These are phyloP conservation scores for Heteromeles arbutifolia DNA, from an alignment of 306 rosid species.

Conservation along the genomic window DNA sequence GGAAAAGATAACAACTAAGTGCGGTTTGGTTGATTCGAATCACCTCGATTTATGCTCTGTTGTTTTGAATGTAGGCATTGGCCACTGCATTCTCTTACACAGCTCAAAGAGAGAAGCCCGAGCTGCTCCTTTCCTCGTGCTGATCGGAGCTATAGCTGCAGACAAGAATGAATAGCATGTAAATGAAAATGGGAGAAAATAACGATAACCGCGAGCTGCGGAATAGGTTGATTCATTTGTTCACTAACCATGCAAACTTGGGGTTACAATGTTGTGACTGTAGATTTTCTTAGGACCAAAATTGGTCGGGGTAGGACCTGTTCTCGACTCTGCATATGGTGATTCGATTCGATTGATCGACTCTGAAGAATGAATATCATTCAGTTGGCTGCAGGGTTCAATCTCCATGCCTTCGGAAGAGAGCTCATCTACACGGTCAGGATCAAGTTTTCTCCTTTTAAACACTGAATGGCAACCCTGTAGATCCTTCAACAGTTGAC, in stretches of 20 bases:
- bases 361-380: conserved; percentile 19
- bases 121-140: conserved; percentile 75
- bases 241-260: conserved; percentile 28
- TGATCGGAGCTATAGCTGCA: conserved; percentile 43
- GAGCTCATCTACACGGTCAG: conserved; percentile 8
- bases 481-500: conserved; percentile 50
- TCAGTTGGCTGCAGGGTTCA: conserved; percentile 4
- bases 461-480: conserved; percentile 33
- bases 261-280: conserved; percentile 21
- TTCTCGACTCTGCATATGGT: conserved; percentile 13
- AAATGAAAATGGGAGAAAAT: no score
- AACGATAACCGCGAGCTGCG: no score
- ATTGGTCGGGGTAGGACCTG: conserved; percentile 2
- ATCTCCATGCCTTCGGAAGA: conserved; percentile 10
- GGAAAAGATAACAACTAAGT: not conserved
- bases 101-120: conserved; percentile 45
- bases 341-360: conserved; percentile 4
- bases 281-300: conserved; percentile 11
- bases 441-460: conserved; percentile 54
- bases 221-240: not conserved
- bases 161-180: not conserved
- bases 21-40: not conserved
- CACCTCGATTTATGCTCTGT: conserved; percentile 60
- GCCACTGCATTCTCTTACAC: conserved; percentile 82
- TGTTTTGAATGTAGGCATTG: conserved; percentile 50